phyloP scores from a whole-genome alignment of 1,139 yeast genomes.

The Yamadazyma atmosphaerica region DNA sequence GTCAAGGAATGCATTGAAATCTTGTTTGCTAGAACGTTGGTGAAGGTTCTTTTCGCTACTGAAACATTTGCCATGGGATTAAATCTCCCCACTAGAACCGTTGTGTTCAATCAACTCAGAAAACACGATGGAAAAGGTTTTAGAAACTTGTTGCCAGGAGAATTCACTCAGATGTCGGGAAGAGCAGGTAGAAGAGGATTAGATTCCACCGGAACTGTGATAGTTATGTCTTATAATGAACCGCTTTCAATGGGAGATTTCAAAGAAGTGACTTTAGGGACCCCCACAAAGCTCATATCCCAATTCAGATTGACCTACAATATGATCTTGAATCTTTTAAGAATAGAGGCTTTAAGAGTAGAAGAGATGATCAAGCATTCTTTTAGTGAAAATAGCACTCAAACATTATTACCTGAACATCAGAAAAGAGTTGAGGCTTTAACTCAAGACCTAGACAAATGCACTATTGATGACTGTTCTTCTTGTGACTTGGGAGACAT shows the following conservation, averaged over 20 bases:
- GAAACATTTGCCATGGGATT: conserved; percentile 99
- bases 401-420: conserved; percentile 83
- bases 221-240: conserved; percentile 80
- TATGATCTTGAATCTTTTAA: conserved; percentile 86
- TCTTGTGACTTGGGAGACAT: conserved; percentile 40
- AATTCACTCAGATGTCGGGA: conserved; percentile 98
- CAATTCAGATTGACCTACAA: conserved; percentile 93
- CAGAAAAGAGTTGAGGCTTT: conserved; percentile 61
- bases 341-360: conserved; percentile 91
- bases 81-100: conserved; percentile 95
- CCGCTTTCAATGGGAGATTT: conserved; percentile 63
- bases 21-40: conserved; percentile 78
- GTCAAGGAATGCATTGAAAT: conserved; percentile 95
- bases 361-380: conserved; percentile 98
- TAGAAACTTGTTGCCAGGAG: conserved; percentile 88
- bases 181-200: conserved; percentile 98
- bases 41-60: conserved; percentile 92
- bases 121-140: conserved; percentile 89
- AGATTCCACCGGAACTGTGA: conserved; percentile 94
- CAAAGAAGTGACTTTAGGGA: conserved; percentile 80
- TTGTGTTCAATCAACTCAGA: conserved; percentile 78
- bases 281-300: conserved; percentile 84
- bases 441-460: conserved; percentile 43
- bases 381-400: conserved; percentile 88
- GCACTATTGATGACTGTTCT: conserved; percentile 39